A percentile compares a stretch with the other conserved stretches of the same genome.
Conservation (phyloP, 164 flowering plant species). For the Vitis vinifera region DNA sequence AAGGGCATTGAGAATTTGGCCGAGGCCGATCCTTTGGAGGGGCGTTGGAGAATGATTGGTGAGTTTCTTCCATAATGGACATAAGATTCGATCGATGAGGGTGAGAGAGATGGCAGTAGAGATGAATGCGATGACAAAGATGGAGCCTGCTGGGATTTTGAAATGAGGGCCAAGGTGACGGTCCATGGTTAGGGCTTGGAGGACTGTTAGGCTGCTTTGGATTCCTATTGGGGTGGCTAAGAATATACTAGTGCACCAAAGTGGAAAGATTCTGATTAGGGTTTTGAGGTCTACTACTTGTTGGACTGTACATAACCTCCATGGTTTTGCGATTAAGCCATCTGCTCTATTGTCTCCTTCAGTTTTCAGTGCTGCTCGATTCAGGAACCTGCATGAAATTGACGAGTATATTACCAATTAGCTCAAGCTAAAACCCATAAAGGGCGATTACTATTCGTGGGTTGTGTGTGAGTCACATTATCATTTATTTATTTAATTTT, state of each 20-base stretch:
- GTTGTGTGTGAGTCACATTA: too few species aligned
- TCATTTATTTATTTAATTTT: too few species aligned
- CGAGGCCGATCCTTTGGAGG: slow-evolving; percentile 26
- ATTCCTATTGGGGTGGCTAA: neutral
- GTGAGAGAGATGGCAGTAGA: slow-evolving; percentile 10
- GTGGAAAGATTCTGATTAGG: slow-evolving; percentile 16
- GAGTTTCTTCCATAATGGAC: slow-evolving; percentile 9
- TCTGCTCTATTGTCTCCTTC: slow-evolving; percentile 32
- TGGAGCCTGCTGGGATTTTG: slow-evolving; percentile 16
- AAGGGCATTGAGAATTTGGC: slow-evolving; percentile 5
- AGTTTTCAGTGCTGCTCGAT: slow-evolving; percentile 46
- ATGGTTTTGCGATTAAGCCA: slow-evolving; percentile 36
- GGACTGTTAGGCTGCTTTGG: slow-evolving; percentile 8
- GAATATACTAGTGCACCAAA: slow-evolving; percentile 11
- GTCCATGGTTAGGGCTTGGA: slow-evolving; percentile 20
- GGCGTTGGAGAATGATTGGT: slow-evolving; percentile 19
- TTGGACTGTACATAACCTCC: slow-evolving; percentile 52
- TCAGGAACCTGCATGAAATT: slow-evolving; percentile 47
- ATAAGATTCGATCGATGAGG: slow-evolving; percentile 19
- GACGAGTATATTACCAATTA: neutral
- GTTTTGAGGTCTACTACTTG: slow-evolving; percentile 23
- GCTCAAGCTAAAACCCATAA: too few species aligned
- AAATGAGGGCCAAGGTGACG: slow-evolving; percentile 6
- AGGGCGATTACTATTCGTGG: too few species aligned
- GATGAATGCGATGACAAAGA: slow-evolving; percentile 4